Percentiles rank a stretch among this genome's conserved stretches.
phyloP scores from a whole-genome alignment of 2,329 filamentous ascomycete genomes.

The Penicillium brasilianum region DNA sequence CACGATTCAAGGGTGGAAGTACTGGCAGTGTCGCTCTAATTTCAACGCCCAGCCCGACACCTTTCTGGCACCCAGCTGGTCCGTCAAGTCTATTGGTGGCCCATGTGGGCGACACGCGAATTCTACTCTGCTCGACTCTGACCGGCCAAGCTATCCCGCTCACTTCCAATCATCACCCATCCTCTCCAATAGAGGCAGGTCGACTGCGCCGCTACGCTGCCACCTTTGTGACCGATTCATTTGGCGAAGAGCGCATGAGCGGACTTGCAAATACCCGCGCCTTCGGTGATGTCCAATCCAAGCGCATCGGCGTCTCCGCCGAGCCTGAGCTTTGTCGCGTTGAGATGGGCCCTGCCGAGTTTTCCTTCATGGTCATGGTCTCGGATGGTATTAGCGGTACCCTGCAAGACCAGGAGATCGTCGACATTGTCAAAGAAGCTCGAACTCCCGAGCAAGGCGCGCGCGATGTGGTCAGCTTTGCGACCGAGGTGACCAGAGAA shows the following conservation, averaged over 20 bases:
- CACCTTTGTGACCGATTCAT: slow-evolving; percentile 90
- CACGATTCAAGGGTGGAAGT: slow-evolving; percentile 88
- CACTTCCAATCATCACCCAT: slow-evolving; percentile 91
- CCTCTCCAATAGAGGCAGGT: slow-evolving; percentile 79
- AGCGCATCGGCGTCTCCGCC: slow-evolving; percentile 90
- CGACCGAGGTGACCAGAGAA: slow-evolving; percentile 76
- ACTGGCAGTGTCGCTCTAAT: slow-evolving; percentile 90
- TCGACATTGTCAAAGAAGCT: slow-evolving; percentile 93
- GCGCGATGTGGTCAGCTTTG: slow-evolving; percentile 78
- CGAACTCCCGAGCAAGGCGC: slow-evolving; percentile 87
- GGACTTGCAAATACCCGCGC: slow-evolving; percentile 92
- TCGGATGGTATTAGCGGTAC: slow-evolving; percentile 88
- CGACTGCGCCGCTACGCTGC: slow-evolving; percentile 84
- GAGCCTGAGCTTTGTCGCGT: slow-evolving; percentile 86
- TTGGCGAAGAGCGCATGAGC: slow-evolving; percentile 93
- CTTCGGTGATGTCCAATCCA: slow-evolving; percentile 90
- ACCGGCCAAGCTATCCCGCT: slow-evolving; percentile 80
- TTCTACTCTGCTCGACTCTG: slow-evolving; percentile 84
- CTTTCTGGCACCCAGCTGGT: slow-evolving; percentile 92
- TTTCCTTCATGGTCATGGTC: slow-evolving; percentile 85
- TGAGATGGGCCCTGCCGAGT: slow-evolving; percentile 82
- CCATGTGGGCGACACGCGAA: slow-evolving; percentile 91
- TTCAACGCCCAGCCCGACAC: slow-evolving; percentile 86
- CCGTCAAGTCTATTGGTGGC: slow-evolving; percentile 83
- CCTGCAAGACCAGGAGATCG: slow-evolving; percentile 89